Evolutionary conservation across 2,329 filamentous ascomycete genomes (phyloP).

Genomic region (Corynespora cassiicola): DNA sequence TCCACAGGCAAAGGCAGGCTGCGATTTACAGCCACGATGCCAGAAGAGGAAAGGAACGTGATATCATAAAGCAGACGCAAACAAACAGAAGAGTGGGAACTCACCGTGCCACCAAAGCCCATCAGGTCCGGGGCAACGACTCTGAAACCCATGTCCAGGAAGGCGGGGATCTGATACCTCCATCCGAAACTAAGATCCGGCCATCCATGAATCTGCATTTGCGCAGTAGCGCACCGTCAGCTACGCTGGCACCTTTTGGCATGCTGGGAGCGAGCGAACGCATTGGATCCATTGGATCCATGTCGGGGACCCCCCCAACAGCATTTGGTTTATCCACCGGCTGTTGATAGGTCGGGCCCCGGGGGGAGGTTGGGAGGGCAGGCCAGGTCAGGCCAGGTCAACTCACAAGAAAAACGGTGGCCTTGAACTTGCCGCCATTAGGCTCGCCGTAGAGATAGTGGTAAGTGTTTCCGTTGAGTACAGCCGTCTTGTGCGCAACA

Average conservation of each 20-base stretch:
- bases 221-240: slow-evolving; percentile 6
- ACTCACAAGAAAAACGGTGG: slow-evolving; percentile 62
- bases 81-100: slow-evolving; percentile 7
- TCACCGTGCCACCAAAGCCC: slow-evolving; percentile 79
- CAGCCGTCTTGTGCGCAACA: slow-evolving; percentile 67
- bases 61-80: slow-evolving; percentile 16
- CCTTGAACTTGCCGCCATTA: slow-evolving; percentile 49
- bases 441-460: slow-evolving; percentile 63
- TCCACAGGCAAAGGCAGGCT: neutral
- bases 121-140: slow-evolving; percentile 87
- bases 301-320: too few species aligned
- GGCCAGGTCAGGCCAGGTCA: neutral
- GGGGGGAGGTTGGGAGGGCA: slow-evolving; percentile 11
- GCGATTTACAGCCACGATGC: neutral
- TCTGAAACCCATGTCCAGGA: slow-evolving; percentile 74
- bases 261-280: too few species aligned
- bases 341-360: slow-evolving; percentile 15
- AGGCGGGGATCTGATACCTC: slow-evolving; percentile 84
- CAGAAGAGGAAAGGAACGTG: slow-evolving; percentile 4
- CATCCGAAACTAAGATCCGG: slow-evolving; percentile 85
- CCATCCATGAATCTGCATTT: slow-evolving; percentile 72
- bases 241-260: slow-evolving; percentile 3
- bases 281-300: too few species aligned
- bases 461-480: slow-evolving; percentile 74
- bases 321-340: slow-evolving; percentile 20